Evolutionary conservation across 345 rosid species (phyloP), one percentile per base, ranked within the genome.

Genomic region (Moricandia arvensis): DNA sequence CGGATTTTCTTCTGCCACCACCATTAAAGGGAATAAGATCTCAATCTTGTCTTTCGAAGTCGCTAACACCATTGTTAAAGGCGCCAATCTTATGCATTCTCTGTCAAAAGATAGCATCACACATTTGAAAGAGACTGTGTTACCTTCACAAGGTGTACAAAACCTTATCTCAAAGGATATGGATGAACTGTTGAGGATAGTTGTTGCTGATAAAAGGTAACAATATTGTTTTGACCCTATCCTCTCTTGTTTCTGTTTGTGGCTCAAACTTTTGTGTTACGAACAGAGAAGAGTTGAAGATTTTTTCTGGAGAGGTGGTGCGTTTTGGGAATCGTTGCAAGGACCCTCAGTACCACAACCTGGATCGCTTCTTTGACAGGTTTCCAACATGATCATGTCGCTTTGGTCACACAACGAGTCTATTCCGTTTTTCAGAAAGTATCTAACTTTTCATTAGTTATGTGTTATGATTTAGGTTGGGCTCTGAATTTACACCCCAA

Each of bases 341-440:
- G 84, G 99, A 95, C 87, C 99, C 97, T 74, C 99, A 95, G 59
- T 95, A 91, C 93, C 99, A 95, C 87, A 89, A 89, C 80, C 81
- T 92, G 78, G 92, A 92, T 38, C 97, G 99, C 29, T 92, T 89
- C 75, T 92, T 95, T 74, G 97, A 88, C 57, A 95, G 90, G 99
- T 85, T 21, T 81, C 74, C 21, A 29, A 66, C 60, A 13, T 30
- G 76, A 65, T 80, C 66, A 57, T 84, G 30, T 45, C 61, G 62
- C 75, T 41, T 68, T 78, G 35, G 59, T 31, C 68, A 43, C 60
- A 64, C 45, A 47, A 4, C 21, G 18, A 7, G 43, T 76, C 34
- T 76, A 31, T 76, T 55, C 15, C 24, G 4, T 72, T 1, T 29
- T 81, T 67, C 16, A 58, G 54, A 60, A 69, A 15, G 31, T 61